These are phyloP conservation scores for Beverwykella pulmonaria DNA, from an alignment of 495 filamentous ascomycete species.

Conservation along the genomic window DNA sequence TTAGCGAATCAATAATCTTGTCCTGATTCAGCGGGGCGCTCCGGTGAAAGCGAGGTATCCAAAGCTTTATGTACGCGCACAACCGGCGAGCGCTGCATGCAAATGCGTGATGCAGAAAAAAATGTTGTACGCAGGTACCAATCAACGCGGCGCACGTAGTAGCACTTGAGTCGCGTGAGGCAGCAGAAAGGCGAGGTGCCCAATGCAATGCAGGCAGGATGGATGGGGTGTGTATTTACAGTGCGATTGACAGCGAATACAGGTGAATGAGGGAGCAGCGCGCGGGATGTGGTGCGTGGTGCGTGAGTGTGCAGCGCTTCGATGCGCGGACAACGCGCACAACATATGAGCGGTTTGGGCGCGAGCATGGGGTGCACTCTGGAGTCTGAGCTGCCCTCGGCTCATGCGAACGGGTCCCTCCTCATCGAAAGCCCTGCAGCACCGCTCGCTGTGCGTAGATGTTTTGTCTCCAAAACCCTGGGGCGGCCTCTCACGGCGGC, in stretches of 20 bases:
- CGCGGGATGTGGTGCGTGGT: too few relatives aligned
- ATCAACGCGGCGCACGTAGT: constrained; percentile 34
- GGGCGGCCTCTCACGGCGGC: not conserved
- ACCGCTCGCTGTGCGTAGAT: not conserved
- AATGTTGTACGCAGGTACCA: constrained; percentile 2
- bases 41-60: constrained; percentile 3
- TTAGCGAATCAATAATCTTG: constrained; percentile 17
- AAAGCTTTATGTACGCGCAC: constrained; percentile 35
- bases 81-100: constrained; percentile 21
- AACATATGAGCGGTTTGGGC: not conserved
- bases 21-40: constrained; percentile 15
- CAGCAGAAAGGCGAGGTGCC: not conserved
- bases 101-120: not conserved
- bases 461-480: constrained; percentile 10
- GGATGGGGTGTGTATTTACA: not conserved
- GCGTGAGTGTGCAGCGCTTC: constrained; percentile 19
- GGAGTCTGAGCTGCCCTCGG: not conserved
- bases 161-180: constrained; percentile 35
- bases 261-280: constrained; percentile 22
- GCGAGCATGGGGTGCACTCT: constrained; percentile 8
- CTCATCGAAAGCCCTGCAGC: constrained; percentile 8
- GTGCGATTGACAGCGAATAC: constrained; percentile 26
- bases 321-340: constrained; percentile 22
- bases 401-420: constrained; percentile 28
- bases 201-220: not conserved